Evolutionary conservation across 805 yeast genomes (phyloP).

Genomic region (Saccharomyces jurei): DNA sequence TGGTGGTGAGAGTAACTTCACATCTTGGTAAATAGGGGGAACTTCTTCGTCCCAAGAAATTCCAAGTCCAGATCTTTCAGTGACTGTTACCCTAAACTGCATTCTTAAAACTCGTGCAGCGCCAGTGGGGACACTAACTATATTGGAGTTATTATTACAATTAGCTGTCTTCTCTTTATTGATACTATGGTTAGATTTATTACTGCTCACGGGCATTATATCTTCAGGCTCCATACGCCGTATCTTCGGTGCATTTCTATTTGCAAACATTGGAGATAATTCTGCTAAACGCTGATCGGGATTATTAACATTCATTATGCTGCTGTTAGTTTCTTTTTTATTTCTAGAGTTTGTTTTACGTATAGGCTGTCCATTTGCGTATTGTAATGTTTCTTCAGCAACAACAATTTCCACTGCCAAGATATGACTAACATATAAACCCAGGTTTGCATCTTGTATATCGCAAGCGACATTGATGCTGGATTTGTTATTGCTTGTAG

Average conservation of each 20-base stretch:
- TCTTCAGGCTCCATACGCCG: constrained; percentile 18
- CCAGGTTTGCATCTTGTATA: constrained; percentile 71
- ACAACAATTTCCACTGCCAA: constrained; percentile 84
- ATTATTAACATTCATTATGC: constrained; percentile 4
- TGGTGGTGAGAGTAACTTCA: constrained; percentile 80
- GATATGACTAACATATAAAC: constrained; percentile 67
- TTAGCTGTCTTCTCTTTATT: constrained; percentile 4
- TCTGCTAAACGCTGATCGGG: constrained; percentile 38
- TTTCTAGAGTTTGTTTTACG: constrained; percentile 5
- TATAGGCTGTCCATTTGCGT: constrained; percentile 28
- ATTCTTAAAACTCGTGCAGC: constrained; percentile 89
- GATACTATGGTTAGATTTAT: constrained; percentile 7
- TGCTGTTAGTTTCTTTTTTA: not conserved
- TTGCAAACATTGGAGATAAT: constrained; percentile 37
- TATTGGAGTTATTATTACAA: constrained; percentile 7
- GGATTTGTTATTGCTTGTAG: constrained; percentile 22
- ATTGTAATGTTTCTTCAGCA: constrained; percentile 73
- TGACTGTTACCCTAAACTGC: constrained; percentile 79
- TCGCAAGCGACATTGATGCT: constrained; percentile 60
- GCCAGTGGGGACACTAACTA: constrained; percentile 77
- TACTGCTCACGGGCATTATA: constrained; percentile 7
- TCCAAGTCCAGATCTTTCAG: constrained; percentile 91
- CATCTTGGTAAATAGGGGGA: constrained; percentile 90
- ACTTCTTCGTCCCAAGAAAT: constrained; percentile 99
- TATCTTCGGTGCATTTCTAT: constrained; percentile 22